Evolutionary conservation across 2,329 filamentous ascomycete species (phyloP).

Genomic region (Aspergillus sp.): DNA sequence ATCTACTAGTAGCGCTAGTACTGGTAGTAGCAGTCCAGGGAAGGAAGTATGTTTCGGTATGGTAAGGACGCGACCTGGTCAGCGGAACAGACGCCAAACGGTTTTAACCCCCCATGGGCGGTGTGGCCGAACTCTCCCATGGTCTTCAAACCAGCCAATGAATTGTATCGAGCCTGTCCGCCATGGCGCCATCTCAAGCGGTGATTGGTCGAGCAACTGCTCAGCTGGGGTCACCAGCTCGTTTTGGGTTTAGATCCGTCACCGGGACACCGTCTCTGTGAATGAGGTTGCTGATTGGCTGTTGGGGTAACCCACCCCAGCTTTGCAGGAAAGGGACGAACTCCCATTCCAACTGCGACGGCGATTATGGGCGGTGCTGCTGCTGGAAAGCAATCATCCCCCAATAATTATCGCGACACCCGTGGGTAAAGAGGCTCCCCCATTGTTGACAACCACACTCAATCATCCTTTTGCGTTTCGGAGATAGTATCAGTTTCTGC

Average conservation of each 20-base stretch:
- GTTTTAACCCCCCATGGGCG: conserved; percentile 10
- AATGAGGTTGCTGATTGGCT: conserved; percentile 10
- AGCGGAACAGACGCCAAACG: conserved; percentile 21
- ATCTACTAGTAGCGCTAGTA: neutral
- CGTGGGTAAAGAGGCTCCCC: neutral
- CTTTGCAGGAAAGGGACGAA: conserved; percentile 6
- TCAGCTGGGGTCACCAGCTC: conserved; percentile 12
- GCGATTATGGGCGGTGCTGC: neutral
- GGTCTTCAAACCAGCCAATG: conserved; percentile 23
- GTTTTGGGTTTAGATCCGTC: conserved; percentile 20
- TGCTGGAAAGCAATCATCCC: neutral
- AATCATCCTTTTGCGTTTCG: neutral
- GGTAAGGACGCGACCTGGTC: neutral
- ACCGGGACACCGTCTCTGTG: conserved; percentile 6
- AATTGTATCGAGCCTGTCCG: conserved; percentile 14
- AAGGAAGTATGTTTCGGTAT: neutral
- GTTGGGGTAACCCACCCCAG: conserved; percentile 7
- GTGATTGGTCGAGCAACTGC: conserved; percentile 13
- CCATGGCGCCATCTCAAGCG: neutral
- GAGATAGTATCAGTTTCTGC: neutral
- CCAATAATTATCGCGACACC: conserved; percentile 2
- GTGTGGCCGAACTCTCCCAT: conserved; percentile 22
- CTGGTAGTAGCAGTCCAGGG: neutral
- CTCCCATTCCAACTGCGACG: neutral
- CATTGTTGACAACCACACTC: conserved; percentile 3